phyloP scores from a whole-genome alignment of 345 rosid species.

The Brassica incana region DNA sequence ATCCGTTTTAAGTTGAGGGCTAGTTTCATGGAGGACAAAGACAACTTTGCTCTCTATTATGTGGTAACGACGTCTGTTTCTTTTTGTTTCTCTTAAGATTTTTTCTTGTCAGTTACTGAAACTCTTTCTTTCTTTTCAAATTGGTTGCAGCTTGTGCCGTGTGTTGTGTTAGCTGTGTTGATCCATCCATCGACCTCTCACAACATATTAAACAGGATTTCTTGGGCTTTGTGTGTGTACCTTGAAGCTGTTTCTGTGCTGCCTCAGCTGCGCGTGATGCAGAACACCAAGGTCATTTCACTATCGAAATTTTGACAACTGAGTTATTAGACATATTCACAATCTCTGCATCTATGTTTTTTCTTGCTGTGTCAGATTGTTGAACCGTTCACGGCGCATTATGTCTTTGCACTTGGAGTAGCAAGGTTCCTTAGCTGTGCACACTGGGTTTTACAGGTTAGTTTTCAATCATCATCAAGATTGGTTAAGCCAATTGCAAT shows the following conservation, averaged over 20 bases:
- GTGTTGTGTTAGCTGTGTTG: conserved; percentile 71
- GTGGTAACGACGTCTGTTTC: conserved; percentile 50
- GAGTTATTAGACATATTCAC: neutral
- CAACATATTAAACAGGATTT: conserved; percentile 71
- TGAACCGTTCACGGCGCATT: conserved; percentile 99
- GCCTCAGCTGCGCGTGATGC: conserved; percentile 98
- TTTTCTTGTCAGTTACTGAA: neutral
- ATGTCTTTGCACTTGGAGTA: conserved; percentile 97
- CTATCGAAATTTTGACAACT: neutral
- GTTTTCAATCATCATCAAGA: neutral
- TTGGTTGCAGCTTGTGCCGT: conserved; percentile 69
- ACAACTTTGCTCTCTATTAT: conserved; percentile 87
- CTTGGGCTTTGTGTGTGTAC: conserved; percentile 97
- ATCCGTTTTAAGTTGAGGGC: conserved; percentile 87
- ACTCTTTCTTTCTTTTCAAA: neutral
- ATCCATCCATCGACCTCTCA: conserved; percentile 96
- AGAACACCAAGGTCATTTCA: conserved; percentile 81
- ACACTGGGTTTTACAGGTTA: conserved; percentile 99
- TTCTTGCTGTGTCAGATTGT: conserved; percentile 64
- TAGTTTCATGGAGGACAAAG: conserved; percentile 96
- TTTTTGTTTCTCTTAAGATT: too few species aligned
- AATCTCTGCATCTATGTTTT: neutral
- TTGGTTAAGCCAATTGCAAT: neutral
- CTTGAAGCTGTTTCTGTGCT: conserved; percentile 94
- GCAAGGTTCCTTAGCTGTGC: conserved; percentile 99